phyloP scores from a whole-genome alignment of 73 alveolate genomes.

The Stentor coeruleus region DNA sequence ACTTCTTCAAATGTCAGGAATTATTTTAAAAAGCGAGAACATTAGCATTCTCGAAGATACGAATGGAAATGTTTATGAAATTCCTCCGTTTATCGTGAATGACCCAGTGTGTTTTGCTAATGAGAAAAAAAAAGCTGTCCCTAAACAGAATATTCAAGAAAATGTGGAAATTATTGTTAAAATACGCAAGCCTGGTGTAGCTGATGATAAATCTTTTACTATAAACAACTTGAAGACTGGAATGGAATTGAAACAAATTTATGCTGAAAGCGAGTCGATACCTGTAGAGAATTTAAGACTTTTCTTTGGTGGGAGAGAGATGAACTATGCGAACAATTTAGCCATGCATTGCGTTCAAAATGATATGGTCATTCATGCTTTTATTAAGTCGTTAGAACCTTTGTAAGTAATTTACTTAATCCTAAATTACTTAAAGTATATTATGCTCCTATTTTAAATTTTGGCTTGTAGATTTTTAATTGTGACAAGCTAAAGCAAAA shows the following conservation, averaged over 20 bases:
- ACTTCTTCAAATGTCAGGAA: not conserved
- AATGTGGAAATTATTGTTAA: not conserved
- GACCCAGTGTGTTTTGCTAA: not conserved
- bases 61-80: constrained; percentile 17
- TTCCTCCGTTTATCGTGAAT: constrained; percentile 23
- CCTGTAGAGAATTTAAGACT: not conserved
- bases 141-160: not conserved
- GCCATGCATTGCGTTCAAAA: not conserved
- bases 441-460: too few relatives aligned
- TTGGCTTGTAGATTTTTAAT: too few relatives aligned
- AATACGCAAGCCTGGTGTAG: not conserved
- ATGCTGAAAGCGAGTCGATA: not conserved
- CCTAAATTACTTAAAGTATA: too few relatives aligned
- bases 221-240: not conserved
- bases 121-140: not conserved
- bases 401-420: too few relatives aligned
- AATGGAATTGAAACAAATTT: not conserved
- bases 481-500: too few relatives aligned
- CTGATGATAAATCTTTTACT: not conserved
- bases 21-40: not conserved
- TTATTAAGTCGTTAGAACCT: not conserved
- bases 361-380: not conserved
- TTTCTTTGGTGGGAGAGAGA: constrained; percentile 11
- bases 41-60: constrained; percentile 8
- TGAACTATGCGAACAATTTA: not conserved